phyloP scores from a whole-genome alignment of 2,329 filamentous ascomycete species.

The Verticillium tricorpus region DNA sequence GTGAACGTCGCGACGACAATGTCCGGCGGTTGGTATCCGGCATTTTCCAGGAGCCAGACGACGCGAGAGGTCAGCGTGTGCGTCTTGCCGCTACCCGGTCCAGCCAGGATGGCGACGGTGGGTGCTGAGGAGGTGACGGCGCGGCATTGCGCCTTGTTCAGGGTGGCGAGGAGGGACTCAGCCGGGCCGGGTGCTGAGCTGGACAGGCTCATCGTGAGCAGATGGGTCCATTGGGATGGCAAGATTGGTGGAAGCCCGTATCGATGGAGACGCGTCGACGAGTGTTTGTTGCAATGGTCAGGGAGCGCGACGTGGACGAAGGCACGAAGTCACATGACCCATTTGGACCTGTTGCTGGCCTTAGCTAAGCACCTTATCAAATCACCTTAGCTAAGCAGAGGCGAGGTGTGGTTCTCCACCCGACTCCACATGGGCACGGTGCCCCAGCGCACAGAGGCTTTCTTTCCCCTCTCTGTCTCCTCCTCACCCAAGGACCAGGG shows the following conservation, averaged over 20 bases:
- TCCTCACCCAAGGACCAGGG: background rate
- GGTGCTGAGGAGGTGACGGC: slow-evolving; percentile 48
- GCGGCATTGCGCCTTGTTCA: slow-evolving; percentile 51
- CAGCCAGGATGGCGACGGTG: slow-evolving; percentile 63
- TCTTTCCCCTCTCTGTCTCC: background rate
- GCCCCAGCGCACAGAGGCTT: background rate
- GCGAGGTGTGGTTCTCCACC: no score
- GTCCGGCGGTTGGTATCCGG: slow-evolving; percentile 73
- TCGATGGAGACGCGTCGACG: slow-evolving; percentile 4
- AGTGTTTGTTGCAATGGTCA: background rate
- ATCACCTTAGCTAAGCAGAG: no score
- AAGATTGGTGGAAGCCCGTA: background rate
- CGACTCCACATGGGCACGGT: no score
- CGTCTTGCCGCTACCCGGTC: slow-evolving; percentile 78
- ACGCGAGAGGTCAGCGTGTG: slow-evolving; percentile 92
- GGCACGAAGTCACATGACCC: slow-evolving; percentile 8
- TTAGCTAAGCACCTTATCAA: background rate
- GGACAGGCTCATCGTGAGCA: slow-evolving; percentile 8
- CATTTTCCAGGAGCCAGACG: slow-evolving; percentile 75
- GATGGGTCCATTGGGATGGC: slow-evolving; percentile 2
- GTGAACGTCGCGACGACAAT: slow-evolving; percentile 96
- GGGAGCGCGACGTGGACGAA: background rate
- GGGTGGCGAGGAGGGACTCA: slow-evolving; percentile 36
- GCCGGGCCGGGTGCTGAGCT: slow-evolving; percentile 10
- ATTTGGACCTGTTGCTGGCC: background rate